Percentiles rank a stretch among this genome's conserved stretches.
These are phyloP conservation scores for Flaveria bidentis DNA, from an alignment of 129 eudicot species.

Conservation along the genomic window DNA sequence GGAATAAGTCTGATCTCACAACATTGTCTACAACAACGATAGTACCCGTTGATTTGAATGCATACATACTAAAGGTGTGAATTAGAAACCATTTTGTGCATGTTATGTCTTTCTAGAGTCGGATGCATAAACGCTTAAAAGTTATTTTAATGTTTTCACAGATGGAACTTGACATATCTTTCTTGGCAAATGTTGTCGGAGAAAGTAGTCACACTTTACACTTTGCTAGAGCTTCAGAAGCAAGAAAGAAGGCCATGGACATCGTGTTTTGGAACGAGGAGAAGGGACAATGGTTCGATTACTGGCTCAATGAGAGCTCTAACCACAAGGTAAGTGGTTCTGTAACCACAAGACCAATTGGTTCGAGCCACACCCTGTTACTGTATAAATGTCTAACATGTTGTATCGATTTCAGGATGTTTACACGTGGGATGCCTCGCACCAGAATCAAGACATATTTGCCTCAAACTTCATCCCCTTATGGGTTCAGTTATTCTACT, in stretches of 20 bases:
- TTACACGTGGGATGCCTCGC: conserved; percentile 48
- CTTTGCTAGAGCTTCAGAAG: conserved; percentile 55
- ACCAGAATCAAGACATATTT: conserved; percentile 58
- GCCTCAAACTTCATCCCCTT: conserved; percentile 84
- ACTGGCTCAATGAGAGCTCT: conserved; percentile 56
- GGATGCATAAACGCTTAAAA: neutral
- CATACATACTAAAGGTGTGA: conserved; percentile 67
- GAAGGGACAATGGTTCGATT: conserved; percentile 90
- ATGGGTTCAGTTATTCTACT: conserved; percentile 62
- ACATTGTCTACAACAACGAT: conserved; percentile 69
- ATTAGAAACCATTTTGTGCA: conserved; percentile 4
- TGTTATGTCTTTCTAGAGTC: neutral
- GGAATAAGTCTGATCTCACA: conserved; percentile 76
- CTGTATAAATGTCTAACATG: neutral
- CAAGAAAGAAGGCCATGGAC: conserved; percentile 71
- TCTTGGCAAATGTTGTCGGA: conserved; percentile 61
- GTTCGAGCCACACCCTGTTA: neutral
- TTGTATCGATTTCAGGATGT: conserved; percentile 44
- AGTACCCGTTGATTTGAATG: conserved; percentile 92
- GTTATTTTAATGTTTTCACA: conserved; percentile 25
- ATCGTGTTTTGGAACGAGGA: conserved; percentile 71
- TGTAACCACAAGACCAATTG: conserved; percentile 1
- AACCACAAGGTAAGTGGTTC: conserved; percentile 54
- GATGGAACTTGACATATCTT: conserved; percentile 95
- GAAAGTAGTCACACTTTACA: conserved; percentile 41